Percentiles rank a stretch among this genome's conserved stretches.
phyloP scores from a whole-genome alignment of 2,329 filamentous ascomycete genomes.

The Proliferodiscus dingleyae region DNA sequence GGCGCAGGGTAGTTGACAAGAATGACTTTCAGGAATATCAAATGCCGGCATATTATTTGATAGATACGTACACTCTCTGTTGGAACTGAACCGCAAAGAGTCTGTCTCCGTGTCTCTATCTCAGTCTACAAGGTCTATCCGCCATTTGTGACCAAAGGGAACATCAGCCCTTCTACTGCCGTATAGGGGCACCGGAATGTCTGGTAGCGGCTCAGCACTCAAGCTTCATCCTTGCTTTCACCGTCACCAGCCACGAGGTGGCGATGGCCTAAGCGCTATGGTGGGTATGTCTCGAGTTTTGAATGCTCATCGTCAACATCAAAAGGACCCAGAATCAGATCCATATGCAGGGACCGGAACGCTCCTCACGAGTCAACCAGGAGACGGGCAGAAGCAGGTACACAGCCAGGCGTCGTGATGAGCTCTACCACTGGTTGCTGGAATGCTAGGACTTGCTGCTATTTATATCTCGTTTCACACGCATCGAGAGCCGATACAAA shows the following conservation, averaged over 20 bases:
- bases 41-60: not conserved
- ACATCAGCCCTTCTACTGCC: no score
- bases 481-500: not conserved
- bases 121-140: no score
- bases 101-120: not conserved
- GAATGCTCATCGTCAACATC: constrained; percentile 5
- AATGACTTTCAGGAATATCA: no score
- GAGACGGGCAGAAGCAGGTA: not conserved
- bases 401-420: not conserved
- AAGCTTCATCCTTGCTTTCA: constrained; percentile 12
- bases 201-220: constrained; percentile 4
- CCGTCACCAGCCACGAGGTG: constrained; percentile 1
- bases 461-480: not conserved
- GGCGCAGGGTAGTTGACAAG: not conserved
- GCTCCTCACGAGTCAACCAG: not conserved
- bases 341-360: not conserved
- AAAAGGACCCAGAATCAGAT: constrained; percentile 1
- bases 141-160: no score
- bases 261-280: constrained; percentile 19
- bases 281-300: constrained; percentile 19
- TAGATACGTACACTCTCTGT: not conserved
- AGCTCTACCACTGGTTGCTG: not conserved
- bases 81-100: not conserved
- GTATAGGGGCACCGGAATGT: no score
- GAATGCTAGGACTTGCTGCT: not conserved